A percentile compares a stretch with the other conserved stretches of the same genome.
phyloP scores from a whole-genome alignment of 2,329 filamentous ascomycete species.

The Hypoxylon sp. region DNA sequence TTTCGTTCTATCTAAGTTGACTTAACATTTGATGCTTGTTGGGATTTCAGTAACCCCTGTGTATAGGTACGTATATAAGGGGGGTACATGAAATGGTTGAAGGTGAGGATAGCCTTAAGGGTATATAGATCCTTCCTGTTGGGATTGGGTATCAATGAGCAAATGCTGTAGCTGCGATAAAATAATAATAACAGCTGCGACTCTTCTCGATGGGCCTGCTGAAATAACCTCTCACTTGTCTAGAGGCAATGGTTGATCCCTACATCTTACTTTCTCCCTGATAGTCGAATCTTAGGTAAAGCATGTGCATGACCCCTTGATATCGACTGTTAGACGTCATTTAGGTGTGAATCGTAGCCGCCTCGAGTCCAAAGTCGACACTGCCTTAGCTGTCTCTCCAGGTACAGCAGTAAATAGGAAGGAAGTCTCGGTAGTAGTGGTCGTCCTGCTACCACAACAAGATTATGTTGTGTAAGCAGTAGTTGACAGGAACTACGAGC shows the following conservation, averaged over 20 bases:
- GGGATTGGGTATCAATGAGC: neutral
- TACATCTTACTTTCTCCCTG: neutral
- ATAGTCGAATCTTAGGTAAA: neutral
- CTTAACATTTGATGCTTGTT: too few relatives aligned
- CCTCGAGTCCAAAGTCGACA: neutral
- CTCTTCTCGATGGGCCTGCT: neutral
- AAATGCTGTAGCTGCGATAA: neutral
- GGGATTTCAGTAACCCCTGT: too few relatives aligned
- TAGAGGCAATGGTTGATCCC: neutral
- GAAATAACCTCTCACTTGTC: neutral
- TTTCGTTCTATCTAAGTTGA: too few relatives aligned
- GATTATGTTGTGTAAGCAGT: neutral
- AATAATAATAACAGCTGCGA: neutral
- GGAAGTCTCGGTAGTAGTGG: neutral
- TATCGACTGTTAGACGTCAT: neutral
- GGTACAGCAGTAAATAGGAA: neutral
- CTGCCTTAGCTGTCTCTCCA: neutral
- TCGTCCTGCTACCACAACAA: neutral
- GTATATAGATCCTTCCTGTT: neutral
- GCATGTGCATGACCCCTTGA: neutral
- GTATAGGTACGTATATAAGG: too few relatives aligned
- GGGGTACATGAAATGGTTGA: too few relatives aligned
- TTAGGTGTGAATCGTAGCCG: neutral
- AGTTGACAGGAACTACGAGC: constrained; percentile 55
- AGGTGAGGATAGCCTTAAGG: too few relatives aligned